Percentiles rank a stretch among this genome's conserved stretches.
These are phyloP conservation scores for Monosporascus sp. DNA, from an alignment of 2,329 filamentous ascomycete species.

Conservation along the genomic window DNA sequence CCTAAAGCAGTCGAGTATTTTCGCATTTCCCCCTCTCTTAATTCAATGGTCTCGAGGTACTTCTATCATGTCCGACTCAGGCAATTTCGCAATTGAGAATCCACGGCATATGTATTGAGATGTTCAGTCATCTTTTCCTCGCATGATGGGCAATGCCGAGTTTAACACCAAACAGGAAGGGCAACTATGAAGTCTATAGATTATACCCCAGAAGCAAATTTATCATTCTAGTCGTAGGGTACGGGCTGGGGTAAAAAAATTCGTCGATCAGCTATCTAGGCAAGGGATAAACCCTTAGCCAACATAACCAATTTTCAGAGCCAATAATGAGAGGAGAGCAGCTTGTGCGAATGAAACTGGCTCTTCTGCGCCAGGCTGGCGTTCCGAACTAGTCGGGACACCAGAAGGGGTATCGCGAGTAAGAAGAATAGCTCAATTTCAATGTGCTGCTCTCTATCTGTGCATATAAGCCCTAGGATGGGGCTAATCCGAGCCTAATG, in stretches of 20 bases:
- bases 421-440: slow-evolving; percentile 1
- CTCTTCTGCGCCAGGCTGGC: not conserved
- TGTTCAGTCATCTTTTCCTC: too few species aligned
- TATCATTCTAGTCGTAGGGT: not conserved
- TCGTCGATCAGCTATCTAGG: not conserved
- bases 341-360: not conserved
- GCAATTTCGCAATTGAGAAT: too few species aligned
- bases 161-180: too few species aligned
- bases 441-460: slow-evolving; percentile 10
- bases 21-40: too few species aligned
- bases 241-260: not conserved
- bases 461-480: slow-evolving; percentile 13
- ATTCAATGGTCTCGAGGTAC: too few species aligned
- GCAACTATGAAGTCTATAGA: too few species aligned
- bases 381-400: not conserved
- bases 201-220: not conserved
- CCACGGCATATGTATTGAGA: too few species aligned
- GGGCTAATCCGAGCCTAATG: slow-evolving; percentile 10
- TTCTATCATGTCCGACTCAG: too few species aligned
- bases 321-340: not conserved
- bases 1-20: too few species aligned
- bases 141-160: too few species aligned
- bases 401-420: not conserved
- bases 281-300: not conserved
- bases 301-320: not conserved